Base-by-base conservation (phyloP, 2,329 filamentous ascomycete genomes). In the Fragosphaeria purpurea region DNA sequence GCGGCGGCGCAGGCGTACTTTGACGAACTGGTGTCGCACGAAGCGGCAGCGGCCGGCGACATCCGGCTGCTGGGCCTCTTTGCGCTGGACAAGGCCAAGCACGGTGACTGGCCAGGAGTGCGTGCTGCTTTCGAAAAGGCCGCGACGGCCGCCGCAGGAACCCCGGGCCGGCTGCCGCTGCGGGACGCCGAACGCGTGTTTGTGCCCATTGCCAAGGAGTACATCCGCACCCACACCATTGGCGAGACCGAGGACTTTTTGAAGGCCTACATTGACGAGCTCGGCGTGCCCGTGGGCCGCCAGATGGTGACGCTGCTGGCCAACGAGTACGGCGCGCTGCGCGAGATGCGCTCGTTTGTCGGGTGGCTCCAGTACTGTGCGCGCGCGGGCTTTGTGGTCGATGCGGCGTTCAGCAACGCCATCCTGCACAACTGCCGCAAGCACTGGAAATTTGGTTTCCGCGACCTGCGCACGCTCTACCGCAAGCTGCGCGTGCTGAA, bases 221-320 rank as follows among this genome's bases (percentile, higher is more conserved):
- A 65, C 55, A 58, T 62, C 11, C 57, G 62, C n/a, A 58, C 50
- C 7, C 71, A 73, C 53, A 63, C 66, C 4, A 64, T 65, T 39
- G 57, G 58, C 13, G 69, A 74, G 54, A 65, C 65, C 5, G 68
- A 69, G 52, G 61, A 61, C 5, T 71, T 73, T 40, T 54, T 71
- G 38, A 95, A 62, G 46, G 54, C 52, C n/a, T 73, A 66, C 47
- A 59, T 63, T 4, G 56, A 60, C 11, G 60, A 65, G 13, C 57
- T 71, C 41, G 59, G 60, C 31, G 58, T 73, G 7, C 61, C 61
- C 5, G 54, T 71, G 41, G 63, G 63, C 54, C 60, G 56, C 8
- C 62, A 64, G 48, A 59, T 68, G 52, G 68, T 73, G 40, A 68
- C 66, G 3, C 55, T 73, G 31, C 62, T 74, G 53, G 69, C 70